Conservation (phyloP, 1,139 yeast genomes). For the Pichia sp. region DNA sequence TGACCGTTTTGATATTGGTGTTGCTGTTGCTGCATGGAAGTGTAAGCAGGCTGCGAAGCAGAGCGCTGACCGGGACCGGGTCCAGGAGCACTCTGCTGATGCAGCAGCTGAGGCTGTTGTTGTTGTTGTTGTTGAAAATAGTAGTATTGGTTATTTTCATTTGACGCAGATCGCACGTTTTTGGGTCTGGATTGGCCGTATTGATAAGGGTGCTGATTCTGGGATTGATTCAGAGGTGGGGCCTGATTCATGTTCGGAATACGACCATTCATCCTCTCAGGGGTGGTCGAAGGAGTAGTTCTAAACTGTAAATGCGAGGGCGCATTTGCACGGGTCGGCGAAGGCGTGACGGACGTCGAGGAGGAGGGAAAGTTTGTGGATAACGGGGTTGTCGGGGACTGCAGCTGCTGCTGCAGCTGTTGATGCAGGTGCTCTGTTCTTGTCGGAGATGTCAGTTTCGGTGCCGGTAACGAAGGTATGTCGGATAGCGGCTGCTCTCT, state of each 20-base stretch:
- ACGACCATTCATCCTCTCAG: neutral
- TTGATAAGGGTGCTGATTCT: neutral
- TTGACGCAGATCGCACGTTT: neutral
- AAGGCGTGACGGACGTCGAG: neutral
- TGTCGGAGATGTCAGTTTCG: slow-evolving; percentile 14
- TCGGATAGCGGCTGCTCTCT: slow-evolving; percentile 13
- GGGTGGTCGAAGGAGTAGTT: neutral
- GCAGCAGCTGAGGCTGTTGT: neutral
- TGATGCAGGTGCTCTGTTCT: neutral
- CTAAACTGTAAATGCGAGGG: neutral
- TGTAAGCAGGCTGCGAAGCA: neutral
- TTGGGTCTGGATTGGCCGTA: neutral
- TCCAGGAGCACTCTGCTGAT: neutral
- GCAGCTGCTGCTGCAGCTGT: neutral
- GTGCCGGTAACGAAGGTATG: slow-evolving; percentile 23
- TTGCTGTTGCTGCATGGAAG: neutral
- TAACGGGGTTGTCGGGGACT: neutral
- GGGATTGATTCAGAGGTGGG: neutral
- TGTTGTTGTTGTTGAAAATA: slow-evolving; percentile 9
- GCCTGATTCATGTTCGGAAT: neutral
- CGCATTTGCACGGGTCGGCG: neutral
- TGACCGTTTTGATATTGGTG: neutral
- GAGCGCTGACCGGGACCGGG: neutral
- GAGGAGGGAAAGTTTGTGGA: neutral
- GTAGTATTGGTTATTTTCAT: neutral